phyloP scores from a whole-genome alignment of 331 rosid species.

The Malus hybrid region DNA sequence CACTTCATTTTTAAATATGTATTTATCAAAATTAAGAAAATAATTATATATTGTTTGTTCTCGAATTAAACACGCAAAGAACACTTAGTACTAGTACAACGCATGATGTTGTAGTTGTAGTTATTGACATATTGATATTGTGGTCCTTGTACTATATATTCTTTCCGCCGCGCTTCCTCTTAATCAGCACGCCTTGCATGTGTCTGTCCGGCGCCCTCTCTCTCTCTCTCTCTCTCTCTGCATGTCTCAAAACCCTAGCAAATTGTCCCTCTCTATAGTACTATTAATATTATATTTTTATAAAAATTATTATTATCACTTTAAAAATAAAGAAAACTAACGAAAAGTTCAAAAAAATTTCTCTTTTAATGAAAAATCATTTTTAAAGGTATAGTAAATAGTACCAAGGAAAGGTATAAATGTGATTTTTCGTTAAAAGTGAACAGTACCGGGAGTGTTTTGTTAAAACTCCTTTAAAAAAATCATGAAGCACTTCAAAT shows the following conservation, averaged over 20 bases:
- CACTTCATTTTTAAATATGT: background rate
- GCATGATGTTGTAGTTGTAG: slow-evolving; percentile 5
- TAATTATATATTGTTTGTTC: slow-evolving; percentile 1
- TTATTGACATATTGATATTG: background rate
- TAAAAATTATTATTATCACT: no score
- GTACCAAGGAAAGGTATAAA: no score
- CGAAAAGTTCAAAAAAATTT: no score
- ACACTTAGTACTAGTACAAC: background rate
- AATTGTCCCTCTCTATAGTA: no score
- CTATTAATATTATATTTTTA: no score
- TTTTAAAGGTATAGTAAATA: no score
- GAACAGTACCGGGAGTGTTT: no score
- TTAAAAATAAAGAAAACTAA: no score
- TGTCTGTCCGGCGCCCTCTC: background rate
- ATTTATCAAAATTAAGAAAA: background rate
- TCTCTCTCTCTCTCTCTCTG: background rate
- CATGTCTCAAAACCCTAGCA: background rate
- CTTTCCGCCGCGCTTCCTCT: slow-evolving; percentile 5
- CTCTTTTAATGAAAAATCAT: no score
- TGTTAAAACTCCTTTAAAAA: no score
- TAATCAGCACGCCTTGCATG: background rate
- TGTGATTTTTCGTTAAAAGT: no score
- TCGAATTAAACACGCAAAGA: background rate
- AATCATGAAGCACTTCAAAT: no score
- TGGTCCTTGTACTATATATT: background rate